Percentiles rank a stretch among this genome's conserved stretches.
Conservation (phyloP, 2,329 filamentous ascomycete genomes). For the Stagonosporopsis chrysanthemi region DNA sequence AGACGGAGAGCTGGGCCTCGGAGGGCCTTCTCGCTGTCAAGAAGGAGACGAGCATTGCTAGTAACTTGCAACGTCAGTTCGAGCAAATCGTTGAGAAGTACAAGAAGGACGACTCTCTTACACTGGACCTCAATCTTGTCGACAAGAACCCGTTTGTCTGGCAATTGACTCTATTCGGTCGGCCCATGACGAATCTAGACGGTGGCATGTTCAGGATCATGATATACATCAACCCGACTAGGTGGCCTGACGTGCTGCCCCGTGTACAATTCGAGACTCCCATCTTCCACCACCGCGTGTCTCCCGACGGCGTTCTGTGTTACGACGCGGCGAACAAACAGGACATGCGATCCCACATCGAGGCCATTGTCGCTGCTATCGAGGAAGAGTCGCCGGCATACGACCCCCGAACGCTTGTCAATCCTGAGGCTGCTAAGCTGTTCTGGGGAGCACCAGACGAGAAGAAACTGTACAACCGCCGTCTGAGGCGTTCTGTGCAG, state of each 20-base stretch:
- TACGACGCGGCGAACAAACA: conserved; percentile 74
- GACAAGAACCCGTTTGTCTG: conserved; percentile 89
- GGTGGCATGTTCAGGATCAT: conserved; percentile 84
- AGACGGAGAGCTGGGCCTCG: conserved; percentile 73
- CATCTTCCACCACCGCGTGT: conserved; percentile 88
- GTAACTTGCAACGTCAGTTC: conserved; percentile 83
- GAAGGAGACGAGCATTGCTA: conserved; percentile 77
- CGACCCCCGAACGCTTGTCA: conserved; percentile 86
- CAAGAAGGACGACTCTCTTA: conserved; percentile 71
- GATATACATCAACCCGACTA: conserved; percentile 75
- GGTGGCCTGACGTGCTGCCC: conserved; percentile 88
- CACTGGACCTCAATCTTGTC: conserved; percentile 78
- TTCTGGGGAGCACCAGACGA: conserved; percentile 84
- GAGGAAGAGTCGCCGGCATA: conserved; percentile 89
- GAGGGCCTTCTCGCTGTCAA: conserved; percentile 70
- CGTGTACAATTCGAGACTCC: conserved; percentile 80
- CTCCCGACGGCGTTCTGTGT: conserved; percentile 80
- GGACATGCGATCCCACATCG: conserved; percentile 82
- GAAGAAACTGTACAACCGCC: conserved; percentile 83
- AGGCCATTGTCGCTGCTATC: conserved; percentile 80
- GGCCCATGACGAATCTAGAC: conserved; percentile 91
- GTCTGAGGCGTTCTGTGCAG: conserved; percentile 78
- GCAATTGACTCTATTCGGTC: conserved; percentile 87
- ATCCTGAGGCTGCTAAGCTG: conserved; percentile 83
- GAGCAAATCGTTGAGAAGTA: conserved; percentile 81